A percentile compares a stretch with the other conserved stretches of the same genome.
Conservation (phyloP, 345 rosid genomes). For the Populus pruinosa region DNA sequence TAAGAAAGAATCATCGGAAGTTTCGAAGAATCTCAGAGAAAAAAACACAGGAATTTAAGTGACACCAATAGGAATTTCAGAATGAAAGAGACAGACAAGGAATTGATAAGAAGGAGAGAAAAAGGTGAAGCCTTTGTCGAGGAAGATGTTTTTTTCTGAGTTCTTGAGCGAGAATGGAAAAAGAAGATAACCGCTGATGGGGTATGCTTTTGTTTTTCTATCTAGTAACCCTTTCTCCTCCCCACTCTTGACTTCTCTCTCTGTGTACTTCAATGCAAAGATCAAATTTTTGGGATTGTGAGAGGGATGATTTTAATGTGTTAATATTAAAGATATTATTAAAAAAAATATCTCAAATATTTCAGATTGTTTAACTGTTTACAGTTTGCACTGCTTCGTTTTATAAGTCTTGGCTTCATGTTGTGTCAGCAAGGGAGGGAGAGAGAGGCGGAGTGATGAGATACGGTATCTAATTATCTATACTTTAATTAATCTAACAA, state of each 20-base stretch:
- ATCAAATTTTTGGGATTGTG: too few species aligned
- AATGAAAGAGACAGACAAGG: background rate
- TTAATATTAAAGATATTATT: too few species aligned
- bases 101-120: background rate
- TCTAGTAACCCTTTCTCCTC: too few species aligned
- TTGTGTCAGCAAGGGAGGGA: background rate
- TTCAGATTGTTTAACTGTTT: background rate
- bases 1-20: slow-evolving; percentile 6
- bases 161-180: background rate
- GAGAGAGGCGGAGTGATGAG: too few species aligned
- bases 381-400: background rate
- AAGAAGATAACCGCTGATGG: background rate
- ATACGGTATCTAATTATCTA: too few species aligned
- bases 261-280: background rate
- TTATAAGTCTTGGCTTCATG: background rate
- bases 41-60: background rate
- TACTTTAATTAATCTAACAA: background rate
- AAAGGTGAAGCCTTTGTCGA: background rate
- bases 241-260: background rate
- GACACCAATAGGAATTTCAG: background rate
- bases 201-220: too few species aligned
- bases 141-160: background rate
- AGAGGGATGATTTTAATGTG: too few species aligned
- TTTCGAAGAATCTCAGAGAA: background rate
- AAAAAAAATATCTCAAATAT: too few species aligned